Conservation (phyloP, 345 rosid species). For the Hibiscus mutabilis region DNA sequence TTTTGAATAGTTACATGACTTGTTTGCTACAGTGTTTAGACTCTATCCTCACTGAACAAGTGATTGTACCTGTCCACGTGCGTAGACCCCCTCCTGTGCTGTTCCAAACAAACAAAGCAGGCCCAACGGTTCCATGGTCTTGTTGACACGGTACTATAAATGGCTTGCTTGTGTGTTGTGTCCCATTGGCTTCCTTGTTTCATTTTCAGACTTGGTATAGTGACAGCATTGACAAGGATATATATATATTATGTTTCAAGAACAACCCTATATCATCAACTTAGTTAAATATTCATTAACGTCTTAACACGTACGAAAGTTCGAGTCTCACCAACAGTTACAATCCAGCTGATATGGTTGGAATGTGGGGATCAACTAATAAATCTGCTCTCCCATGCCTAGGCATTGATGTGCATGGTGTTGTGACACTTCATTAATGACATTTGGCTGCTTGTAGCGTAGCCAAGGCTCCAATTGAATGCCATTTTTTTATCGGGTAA, state of each 20-base stretch:
- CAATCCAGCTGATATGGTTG: too few species aligned
- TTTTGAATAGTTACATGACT: neutral
- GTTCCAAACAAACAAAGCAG: conserved; percentile 30
- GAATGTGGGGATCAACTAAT: neutral
- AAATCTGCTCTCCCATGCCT: neutral
- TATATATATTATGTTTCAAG: too few species aligned
- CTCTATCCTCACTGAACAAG: conserved; percentile 5
- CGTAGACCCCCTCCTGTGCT: conserved; percentile 32
- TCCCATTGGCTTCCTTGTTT: neutral
- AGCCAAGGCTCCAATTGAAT: neutral
- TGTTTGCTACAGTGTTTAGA: conserved; percentile 1
- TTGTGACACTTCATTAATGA: neutral
- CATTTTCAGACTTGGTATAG: neutral
- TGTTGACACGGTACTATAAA: conserved; percentile 12
- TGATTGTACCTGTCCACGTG: conserved; percentile 38
- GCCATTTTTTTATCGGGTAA: neutral
- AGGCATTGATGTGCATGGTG: neutral
- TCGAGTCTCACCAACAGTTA: neutral
- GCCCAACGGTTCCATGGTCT: conserved; percentile 32
- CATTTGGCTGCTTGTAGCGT: neutral
- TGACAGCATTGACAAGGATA: neutral
- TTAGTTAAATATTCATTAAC: too few species aligned
- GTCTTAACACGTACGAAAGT: too few species aligned
- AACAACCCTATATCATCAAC: too few species aligned
- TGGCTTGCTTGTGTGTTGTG: neutral